A percentile compares a stretch with the other conserved stretches of the same genome.
phyloP scores from a whole-genome alignment of 2,329 filamentous ascomycete genomes.

The Botrytis aclada region DNA sequence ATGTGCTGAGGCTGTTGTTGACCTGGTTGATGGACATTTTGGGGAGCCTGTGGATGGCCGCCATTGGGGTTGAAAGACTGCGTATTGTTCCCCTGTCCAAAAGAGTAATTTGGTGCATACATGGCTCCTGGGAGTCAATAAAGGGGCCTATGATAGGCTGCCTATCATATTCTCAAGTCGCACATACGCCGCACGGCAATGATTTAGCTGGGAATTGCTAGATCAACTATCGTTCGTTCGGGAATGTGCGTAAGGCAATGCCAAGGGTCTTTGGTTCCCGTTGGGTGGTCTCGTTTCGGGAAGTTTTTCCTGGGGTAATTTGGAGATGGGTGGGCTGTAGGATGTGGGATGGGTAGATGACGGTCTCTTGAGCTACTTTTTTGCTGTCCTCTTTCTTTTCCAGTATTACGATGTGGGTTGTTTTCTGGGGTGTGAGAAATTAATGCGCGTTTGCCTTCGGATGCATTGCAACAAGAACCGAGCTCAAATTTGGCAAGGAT shows the following conservation, averaged over 20 bases:
- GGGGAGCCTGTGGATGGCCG: constrained; percentile 20
- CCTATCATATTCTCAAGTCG: constrained; percentile 20
- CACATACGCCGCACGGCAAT: constrained; percentile 21
- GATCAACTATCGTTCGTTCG: constrained; percentile 21
- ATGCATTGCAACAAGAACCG: constrained; percentile 7
- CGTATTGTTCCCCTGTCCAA: constrained; percentile 20
- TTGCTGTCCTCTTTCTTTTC: constrained; percentile 1
- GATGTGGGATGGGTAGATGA: constrained; percentile 12
- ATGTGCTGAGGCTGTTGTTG: constrained; percentile 44
- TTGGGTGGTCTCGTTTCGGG: constrained; percentile 16
- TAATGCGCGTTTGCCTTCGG: constrained; percentile 13
- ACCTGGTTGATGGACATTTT: constrained; percentile 29
- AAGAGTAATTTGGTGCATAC: constrained; percentile 25
- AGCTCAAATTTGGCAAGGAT: constrained; percentile 14
- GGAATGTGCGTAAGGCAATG: constrained; percentile 19
- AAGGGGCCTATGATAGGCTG: constrained; percentile 21
- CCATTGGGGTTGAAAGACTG: constrained; percentile 25
- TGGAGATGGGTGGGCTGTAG: constrained; percentile 2
- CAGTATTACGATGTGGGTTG: constrained; percentile 14
- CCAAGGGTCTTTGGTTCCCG: constrained; percentile 16
- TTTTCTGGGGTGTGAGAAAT: background rate
- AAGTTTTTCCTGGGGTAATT: constrained; percentile 15
- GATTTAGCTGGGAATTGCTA: constrained; percentile 15
- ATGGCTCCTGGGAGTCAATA: constrained; percentile 21
- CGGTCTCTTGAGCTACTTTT: background rate